These are phyloP conservation scores for Biscogniauxia sp. DNA, from an alignment of 2,329 filamentous ascomycete genomes.

Conservation along the genomic window DNA sequence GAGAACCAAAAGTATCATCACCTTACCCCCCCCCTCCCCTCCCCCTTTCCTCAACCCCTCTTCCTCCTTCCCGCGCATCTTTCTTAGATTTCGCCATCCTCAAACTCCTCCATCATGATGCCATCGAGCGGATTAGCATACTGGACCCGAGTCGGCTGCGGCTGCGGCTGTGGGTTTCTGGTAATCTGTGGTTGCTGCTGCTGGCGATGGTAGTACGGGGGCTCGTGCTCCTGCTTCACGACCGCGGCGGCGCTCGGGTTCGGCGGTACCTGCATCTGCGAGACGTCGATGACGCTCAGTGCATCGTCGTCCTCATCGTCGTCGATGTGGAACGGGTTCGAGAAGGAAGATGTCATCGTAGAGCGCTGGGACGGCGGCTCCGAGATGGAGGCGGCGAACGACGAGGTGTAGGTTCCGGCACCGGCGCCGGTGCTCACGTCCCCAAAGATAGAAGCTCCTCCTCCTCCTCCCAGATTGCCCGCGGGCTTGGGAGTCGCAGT, in stretches of 20 bases:
- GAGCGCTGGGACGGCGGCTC: background rate
- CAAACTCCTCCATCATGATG: conserved; percentile 8
- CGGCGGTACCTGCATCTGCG: conserved; percentile 28
- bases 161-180: too few relatives aligned
- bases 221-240: conserved; percentile 12
- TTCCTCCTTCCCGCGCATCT: background rate
- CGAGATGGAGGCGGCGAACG: background rate
- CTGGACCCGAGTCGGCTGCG: too few relatives aligned
- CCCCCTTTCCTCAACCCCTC: too few relatives aligned
- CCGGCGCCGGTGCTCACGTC: background rate
- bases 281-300: conserved; percentile 37
- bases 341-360: background rate
- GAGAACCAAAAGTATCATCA: too few relatives aligned
- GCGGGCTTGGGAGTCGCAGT: background rate
- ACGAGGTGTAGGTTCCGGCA: background rate
- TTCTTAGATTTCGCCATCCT: conserved; percentile 40
- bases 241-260: too few relatives aligned
- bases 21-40: too few relatives aligned
- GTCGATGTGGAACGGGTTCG: conserved; percentile 19
- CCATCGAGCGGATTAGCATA: conserved; percentile 1
- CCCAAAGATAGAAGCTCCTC: background rate
- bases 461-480: background rate
- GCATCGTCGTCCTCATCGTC: conserved; percentile 32
- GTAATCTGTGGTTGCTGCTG: too few relatives aligned
- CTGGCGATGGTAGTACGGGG: too few relatives aligned